Evolutionary conservation across 1,284 basidiomycete genomes (phyloP).

Genomic region (Caloboletus inedulis): DNA sequence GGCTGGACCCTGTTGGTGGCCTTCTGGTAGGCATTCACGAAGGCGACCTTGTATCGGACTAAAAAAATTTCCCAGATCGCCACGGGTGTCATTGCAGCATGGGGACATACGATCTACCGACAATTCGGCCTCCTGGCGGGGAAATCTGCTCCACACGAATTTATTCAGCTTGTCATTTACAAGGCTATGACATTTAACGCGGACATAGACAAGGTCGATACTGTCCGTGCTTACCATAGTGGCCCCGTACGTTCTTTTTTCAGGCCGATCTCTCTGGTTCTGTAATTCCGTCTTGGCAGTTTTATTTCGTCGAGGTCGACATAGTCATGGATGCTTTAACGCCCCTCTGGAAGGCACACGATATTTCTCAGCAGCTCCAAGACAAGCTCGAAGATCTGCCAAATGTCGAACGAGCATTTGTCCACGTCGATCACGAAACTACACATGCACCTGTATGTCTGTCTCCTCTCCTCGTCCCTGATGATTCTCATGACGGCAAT

Average conservation of each 20-base stretch:
- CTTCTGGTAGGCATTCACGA: slow-evolving; percentile 53
- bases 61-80: slow-evolving; percentile 56
- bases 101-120: slow-evolving; percentile 71
- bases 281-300: slow-evolving; percentile 36
- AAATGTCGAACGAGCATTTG: slow-evolving; percentile 88
- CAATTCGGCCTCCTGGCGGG: slow-evolving; percentile 91
- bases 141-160: slow-evolving; percentile 87
- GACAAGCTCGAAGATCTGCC: slow-evolving; percentile 93
- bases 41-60: slow-evolving; percentile 2
- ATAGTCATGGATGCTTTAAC: slow-evolving; percentile 91
- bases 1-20: slow-evolving; percentile 81
- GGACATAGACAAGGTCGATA: slow-evolving; percentile 85
- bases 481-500: not conserved
- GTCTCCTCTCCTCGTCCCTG: not conserved
- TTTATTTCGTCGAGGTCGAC: slow-evolving; percentile 94
- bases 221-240: slow-evolving; percentile 84
- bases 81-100: slow-evolving; percentile 75
- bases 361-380: slow-evolving; percentile 88
- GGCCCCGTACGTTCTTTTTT: slow-evolving; percentile 50
- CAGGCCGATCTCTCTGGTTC: not conserved
- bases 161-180: slow-evolving; percentile 89
- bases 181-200: slow-evolving; percentile 87
- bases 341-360: slow-evolving; percentile 89
- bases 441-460: slow-evolving; percentile 72
- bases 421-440: slow-evolving; percentile 92